phyloP scores from a whole-genome alignment of 2,329 filamentous ascomycete species.

The Penicillium polonicum region DNA sequence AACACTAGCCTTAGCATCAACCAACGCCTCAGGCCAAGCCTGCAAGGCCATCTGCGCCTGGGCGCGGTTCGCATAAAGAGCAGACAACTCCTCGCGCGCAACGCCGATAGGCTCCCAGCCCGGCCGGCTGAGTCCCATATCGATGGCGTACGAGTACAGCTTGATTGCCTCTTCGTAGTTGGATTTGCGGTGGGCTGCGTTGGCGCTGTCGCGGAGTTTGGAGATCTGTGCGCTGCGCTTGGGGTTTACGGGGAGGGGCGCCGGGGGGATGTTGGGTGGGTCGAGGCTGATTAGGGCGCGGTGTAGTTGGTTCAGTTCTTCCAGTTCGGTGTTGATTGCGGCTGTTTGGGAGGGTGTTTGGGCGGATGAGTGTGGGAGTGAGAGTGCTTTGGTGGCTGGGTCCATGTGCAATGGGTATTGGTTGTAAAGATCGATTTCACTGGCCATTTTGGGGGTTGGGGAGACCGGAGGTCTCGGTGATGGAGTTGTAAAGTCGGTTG shows the following conservation, averaged over 20 bases:
- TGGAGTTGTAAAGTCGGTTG: neutral
- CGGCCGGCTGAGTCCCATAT: conserved; percentile 82
- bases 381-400: conserved; percentile 74
- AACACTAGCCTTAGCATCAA: conserved; percentile 84
- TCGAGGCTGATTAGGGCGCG: conserved; percentile 65
- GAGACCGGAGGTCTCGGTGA: conserved; percentile 5
- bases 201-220: conserved; percentile 88
- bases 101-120: conserved; percentile 84
- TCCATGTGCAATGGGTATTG: conserved; percentile 80
- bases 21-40: conserved; percentile 79
- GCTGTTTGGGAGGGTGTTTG: conserved; percentile 46
- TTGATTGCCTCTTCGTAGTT: conserved; percentile 72
- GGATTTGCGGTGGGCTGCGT: conserved; percentile 76
- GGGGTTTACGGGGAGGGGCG: conserved; percentile 86
- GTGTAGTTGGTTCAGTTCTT: conserved; percentile 76
- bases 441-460: conserved; percentile 25
- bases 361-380: conserved; percentile 47
- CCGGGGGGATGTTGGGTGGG: conserved; percentile 69
- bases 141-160: conserved; percentile 80
- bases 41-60: conserved; percentile 81
- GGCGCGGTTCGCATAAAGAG: conserved; percentile 80
- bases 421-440: conserved; percentile 58
- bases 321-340: conserved; percentile 63
- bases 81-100: conserved; percentile 78
- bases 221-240: conserved; percentile 84